Evolutionary conservation across 176 grass and related monocot genomes (phyloP).

Genomic region (Rhynchospora pubera): DNA sequence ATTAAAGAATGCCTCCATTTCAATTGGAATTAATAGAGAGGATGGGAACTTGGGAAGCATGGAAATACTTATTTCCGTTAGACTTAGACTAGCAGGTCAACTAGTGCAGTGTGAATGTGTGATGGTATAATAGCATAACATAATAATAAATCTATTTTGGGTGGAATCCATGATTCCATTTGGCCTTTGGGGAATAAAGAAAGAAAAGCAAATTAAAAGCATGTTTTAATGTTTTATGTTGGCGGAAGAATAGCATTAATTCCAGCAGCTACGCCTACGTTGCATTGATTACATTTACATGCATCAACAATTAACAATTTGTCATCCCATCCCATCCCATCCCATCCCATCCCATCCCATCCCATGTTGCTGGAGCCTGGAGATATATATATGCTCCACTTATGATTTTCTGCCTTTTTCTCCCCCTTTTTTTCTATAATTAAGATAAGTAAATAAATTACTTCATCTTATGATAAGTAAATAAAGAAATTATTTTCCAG

Average conservation of each 20-base stretch:
- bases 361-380: slow-evolving; percentile 18
- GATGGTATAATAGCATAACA: not conserved
- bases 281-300: not conserved
- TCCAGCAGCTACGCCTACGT: not conserved
- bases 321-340: too few relatives aligned
- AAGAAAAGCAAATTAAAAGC: not conserved
- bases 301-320: not conserved
- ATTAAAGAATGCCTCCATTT: too few relatives aligned
- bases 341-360: too few relatives aligned
- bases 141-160: not conserved
- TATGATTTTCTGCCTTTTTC: too few relatives aligned
- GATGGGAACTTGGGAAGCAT: not conserved
- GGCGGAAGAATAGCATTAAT: not conserved
- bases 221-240: not conserved
- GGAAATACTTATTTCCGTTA: not conserved
- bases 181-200: not conserved
- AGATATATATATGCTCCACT: not conserved
- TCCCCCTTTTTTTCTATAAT: not conserved
- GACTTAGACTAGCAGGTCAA: not conserved
- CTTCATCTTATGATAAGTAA: too few relatives aligned
- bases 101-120: slow-evolving; percentile 3
- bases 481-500: too few relatives aligned
- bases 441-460: not conserved
- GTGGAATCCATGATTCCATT: not conserved
- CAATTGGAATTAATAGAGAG: not conserved